Percentiles rank a stretch among this genome's conserved stretches.
Conservation (phyloP, 441 rosid genomes). For the Euphorbia celastroides region DNA sequence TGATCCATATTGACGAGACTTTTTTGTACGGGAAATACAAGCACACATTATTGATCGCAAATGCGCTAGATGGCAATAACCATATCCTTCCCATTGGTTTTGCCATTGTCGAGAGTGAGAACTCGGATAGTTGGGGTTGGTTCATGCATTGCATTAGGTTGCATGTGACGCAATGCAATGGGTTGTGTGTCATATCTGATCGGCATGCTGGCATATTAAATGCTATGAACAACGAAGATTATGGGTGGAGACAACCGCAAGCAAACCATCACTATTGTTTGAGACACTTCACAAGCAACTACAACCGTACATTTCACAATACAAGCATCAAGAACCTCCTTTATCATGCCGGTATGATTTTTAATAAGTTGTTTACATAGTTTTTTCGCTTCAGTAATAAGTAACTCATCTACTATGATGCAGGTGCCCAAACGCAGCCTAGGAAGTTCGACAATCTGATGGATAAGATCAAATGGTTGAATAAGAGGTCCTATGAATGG, state of each 20-base stretch:
- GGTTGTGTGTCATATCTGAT: background rate
- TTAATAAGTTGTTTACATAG: no score
- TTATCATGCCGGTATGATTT: background rate
- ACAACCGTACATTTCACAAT: background rate
- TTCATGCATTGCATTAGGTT: background rate
- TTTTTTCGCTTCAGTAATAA: no score
- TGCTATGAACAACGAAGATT: background rate
- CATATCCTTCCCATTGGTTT: no score
- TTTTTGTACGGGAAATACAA: background rate
- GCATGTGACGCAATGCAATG: background rate
- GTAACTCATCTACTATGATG: no score
- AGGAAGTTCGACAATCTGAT: background rate
- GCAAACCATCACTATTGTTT: background rate
- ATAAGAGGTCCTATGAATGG: background rate
- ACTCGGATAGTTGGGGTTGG: background rate
- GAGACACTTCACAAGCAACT: background rate
- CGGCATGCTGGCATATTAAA: background rate
- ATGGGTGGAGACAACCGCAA: background rate
- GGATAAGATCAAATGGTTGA: background rate
- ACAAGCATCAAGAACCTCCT: background rate
- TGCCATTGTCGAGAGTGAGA: background rate
- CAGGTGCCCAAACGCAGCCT: background rate
- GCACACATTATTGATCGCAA: background rate
- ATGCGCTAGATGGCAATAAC: background rate
- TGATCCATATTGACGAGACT: background rate